Conservation (phyloP, 176 grass and related monocot species). For the barley (Hordeum vulgare) region DNA sequence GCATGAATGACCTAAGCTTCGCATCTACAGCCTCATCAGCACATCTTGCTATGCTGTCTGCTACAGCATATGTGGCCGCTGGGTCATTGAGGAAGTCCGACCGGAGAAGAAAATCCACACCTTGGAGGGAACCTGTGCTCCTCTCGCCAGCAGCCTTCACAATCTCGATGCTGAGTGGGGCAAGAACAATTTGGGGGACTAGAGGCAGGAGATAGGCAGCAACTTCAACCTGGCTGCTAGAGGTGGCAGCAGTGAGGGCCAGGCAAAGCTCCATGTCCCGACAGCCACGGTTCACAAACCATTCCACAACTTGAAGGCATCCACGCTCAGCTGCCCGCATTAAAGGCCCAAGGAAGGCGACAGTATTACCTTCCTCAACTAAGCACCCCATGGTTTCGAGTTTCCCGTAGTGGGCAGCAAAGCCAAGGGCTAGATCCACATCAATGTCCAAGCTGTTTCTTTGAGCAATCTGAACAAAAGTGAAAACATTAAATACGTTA, state of each 20-base stretch:
- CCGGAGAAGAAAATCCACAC: constrained; percentile 82
- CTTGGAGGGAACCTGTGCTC: constrained; percentile 63
- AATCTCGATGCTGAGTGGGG: constrained; percentile 75
- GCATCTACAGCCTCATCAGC: constrained; percentile 59
- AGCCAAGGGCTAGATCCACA: constrained; percentile 90
- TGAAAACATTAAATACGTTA: constrained; percentile 28
- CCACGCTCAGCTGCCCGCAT: constrained; percentile 92
- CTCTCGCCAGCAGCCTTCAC: constrained; percentile 95
- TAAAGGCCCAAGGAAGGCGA: constrained; percentile 75
- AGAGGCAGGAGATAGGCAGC: constrained; percentile 75
- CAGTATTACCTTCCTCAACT: constrained; percentile 69
- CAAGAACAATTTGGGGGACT: constrained; percentile 75
- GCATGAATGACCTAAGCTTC: constrained; percentile 64
- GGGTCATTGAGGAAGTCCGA: constrained; percentile 67
- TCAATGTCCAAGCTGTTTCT: constrained; percentile 94
- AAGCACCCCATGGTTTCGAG: constrained; percentile 88
- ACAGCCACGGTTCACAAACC: constrained; percentile 81
- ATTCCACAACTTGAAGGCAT: constrained; percentile 71
- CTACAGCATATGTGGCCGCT: constrained; percentile 76
- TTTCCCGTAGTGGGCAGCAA: constrained; percentile 83
- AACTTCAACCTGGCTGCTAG: constrained; percentile 55
- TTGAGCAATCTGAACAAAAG: constrained; percentile 72
- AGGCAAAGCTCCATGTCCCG: constrained; percentile 96
- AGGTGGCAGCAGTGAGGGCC: constrained; percentile 79
- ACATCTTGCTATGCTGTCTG: constrained; percentile 65